Percentiles rank a stretch among this genome's conserved stretches.
Evolutionary conservation across 305 asterid species (phyloP).

Genomic region (Fraxinus floribunda): DNA sequence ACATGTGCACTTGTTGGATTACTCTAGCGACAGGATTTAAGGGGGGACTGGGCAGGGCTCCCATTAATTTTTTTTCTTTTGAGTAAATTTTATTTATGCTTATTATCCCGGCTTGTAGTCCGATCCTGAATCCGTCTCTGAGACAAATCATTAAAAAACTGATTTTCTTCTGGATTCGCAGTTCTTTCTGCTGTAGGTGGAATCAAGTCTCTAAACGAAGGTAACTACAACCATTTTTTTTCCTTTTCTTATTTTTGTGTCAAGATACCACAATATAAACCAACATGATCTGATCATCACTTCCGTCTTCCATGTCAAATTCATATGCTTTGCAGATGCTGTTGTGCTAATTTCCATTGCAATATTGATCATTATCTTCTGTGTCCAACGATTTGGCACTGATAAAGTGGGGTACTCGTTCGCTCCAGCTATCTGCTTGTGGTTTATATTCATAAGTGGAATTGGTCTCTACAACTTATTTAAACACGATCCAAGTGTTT

Average conservation of each 20-base stretch:
- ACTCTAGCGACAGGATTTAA: too few species aligned
- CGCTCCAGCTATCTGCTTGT: conserved; percentile 58
- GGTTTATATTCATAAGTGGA: conserved; percentile 54
- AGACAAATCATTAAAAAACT: neutral
- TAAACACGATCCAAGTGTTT: conserved; percentile 42
- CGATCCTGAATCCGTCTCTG: too few species aligned
- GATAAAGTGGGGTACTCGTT: conserved; percentile 74
- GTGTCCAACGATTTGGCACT: conserved; percentile 65
- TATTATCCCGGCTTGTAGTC: too few species aligned
- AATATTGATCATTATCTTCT: conserved; percentile 51
- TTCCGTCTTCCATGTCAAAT: neutral
- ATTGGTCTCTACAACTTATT: conserved; percentile 59
- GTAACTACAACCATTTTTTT: conserved; percentile 9
- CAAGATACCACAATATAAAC: neutral
- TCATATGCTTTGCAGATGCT: conserved; percentile 36
- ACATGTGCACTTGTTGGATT: neutral
- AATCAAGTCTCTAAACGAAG: conserved; percentile 44
- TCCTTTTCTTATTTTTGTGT: neutral
- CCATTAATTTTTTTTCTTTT: too few species aligned
- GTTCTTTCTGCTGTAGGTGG: conserved; percentile 90
- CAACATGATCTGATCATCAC: neutral
- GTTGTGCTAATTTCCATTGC: conserved; percentile 47
- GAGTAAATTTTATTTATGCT: too few species aligned
- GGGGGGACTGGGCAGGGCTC: too few species aligned
- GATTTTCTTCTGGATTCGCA: conserved; percentile 16